Conservation (phyloP, 2,329 filamentous ascomycete genomes). For the Fusarium burgessii region DNA sequence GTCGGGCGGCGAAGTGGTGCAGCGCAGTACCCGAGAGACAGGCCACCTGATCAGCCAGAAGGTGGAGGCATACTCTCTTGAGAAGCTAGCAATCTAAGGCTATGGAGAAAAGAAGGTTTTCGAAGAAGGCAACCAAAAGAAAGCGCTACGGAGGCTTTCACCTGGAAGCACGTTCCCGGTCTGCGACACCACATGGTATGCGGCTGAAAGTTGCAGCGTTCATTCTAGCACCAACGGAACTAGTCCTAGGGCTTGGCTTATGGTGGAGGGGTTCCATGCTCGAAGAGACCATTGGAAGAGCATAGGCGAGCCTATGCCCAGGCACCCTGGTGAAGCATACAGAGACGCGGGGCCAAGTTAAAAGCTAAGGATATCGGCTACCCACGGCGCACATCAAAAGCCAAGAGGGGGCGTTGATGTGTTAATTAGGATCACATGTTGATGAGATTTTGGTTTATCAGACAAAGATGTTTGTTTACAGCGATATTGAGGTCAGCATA, state of each 20-base stretch:
- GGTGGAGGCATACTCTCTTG: constrained; percentile 85
- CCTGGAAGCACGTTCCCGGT: constrained; percentile 24
- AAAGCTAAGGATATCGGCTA: constrained; percentile 40
- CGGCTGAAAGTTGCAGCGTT: constrained; percentile 31
- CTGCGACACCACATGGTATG: constrained; percentile 36
- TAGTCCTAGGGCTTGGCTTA: constrained; percentile 19
- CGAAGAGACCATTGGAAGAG: constrained; percentile 32
- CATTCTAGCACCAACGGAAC: constrained; percentile 10
- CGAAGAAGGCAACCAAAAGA: constrained; percentile 25
- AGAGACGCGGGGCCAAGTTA: constrained; percentile 21
- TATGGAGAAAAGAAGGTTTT: constrained; percentile 16
- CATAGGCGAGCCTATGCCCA: constrained; percentile 31
- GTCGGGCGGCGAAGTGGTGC: constrained; percentile 75
- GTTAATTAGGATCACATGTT: constrained; percentile 38
- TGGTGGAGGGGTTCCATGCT: constrained; percentile 7
- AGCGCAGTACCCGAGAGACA: constrained; percentile 77
- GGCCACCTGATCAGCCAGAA: constrained; percentile 83
- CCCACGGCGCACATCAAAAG: constrained; percentile 35
- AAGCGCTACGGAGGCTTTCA: constrained; percentile 17
- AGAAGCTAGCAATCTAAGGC: constrained; percentile 75
- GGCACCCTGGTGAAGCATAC: constrained; percentile 25
- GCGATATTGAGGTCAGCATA: constrained; percentile 26
- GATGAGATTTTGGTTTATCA: constrained; percentile 17
- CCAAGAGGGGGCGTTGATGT: constrained; percentile 17
- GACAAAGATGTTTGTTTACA: constrained; percentile 27